Base-by-base conservation (phyloP, 371 early-diverging fungal species). In the Circinella umbellata region DNA sequence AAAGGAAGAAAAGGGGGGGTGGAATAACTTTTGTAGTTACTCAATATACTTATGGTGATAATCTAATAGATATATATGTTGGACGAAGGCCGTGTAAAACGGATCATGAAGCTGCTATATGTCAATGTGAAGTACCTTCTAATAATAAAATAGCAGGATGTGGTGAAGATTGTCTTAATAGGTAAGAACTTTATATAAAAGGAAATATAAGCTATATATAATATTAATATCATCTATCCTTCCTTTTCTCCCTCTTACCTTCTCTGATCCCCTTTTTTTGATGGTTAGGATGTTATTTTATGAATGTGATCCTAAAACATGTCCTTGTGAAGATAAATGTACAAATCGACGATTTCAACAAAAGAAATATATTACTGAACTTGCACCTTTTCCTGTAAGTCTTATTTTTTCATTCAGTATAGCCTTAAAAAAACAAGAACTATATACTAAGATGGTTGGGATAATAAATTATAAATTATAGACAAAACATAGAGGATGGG, bases 341-440 rank as follows among this genome's bases (percentile, higher is more conserved):
- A 81, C 90, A 0, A 95, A 96, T 76, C 92, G 90, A 61, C 76
- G 90, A 27, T 93, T 95, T 68, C 92, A 92, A 53, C 75, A 75
- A 42, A 82, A 80, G 38, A 87, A 90, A 63, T 66, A 67, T 49
- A 78, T 85, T 35, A 80, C 83, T 48, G 80, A 86, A 55, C 79
- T 94, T 7, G 83, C 90, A 71, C 89, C 93, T 10, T 88, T 89
- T 61, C 84, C 79, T 80, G 93, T 91, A 83, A 67, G 68, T 59
- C 3, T 27, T 3, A 4, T 1, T 7, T 51, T 18, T 39, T 27
- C 27, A 27, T 27, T 27, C 0, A 27, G 27, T 27, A 27, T 9
- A 42, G 42, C 11, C 3, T 42, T 42, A 42, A 0, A 42, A 9
- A 6, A 9, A 42, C 11, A 42, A 9, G 42, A 42, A 9, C 1